Base-by-base conservation (phyloP, 106 monocot genomes). In the Dendrobium catenatum region DNA sequence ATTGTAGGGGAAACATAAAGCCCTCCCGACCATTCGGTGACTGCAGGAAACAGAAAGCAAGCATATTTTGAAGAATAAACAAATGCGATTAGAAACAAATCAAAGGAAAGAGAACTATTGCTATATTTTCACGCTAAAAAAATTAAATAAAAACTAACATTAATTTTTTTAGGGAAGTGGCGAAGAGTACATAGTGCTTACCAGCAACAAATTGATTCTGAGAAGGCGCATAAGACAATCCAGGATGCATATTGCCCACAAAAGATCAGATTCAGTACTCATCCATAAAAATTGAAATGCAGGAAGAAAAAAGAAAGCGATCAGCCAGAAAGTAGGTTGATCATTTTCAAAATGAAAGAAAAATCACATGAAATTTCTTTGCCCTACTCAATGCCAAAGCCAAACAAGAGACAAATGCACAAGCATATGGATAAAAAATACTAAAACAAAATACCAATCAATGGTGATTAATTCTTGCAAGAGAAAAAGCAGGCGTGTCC, bases 171-270 rank as follows among this genome's bases (percentile, higher is more conserved):
- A 17, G 15, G 51, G 51, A 13, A 13, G 51, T 51, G 15, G 51
- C 51, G 13, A 48, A 4, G 46, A 64, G 19, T 10, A 73, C 0
- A 54, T 41, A 29, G 55, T 10, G 82, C 87, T 89, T 91, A 97
- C 97, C 92, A 78, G 97, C 97, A 80, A 97, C 97, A 88, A 97
- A 97, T 97, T 97, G 97, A 80, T 87, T 83, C 97, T 97, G 88
- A 74, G 67, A 43, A 70, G 80, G 86, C 72, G 18, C 9, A 51
- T 29, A 75, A 9, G 55, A 83, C 24, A 20, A 79, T 72, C 72
- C 83, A 70, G 56, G 76, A 79, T 37, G 58, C 0, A 77, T 16
- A 75, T 74, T 73, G 18, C 79, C 51, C 27, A 27, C 67, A 54
- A 55, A 79, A 84, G 22, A 41, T 59, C 80, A 81, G 79, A 77